Conservation (phyloP, 2,329 filamentous ascomycete species). For the Colletotrichum musicola region DNA sequence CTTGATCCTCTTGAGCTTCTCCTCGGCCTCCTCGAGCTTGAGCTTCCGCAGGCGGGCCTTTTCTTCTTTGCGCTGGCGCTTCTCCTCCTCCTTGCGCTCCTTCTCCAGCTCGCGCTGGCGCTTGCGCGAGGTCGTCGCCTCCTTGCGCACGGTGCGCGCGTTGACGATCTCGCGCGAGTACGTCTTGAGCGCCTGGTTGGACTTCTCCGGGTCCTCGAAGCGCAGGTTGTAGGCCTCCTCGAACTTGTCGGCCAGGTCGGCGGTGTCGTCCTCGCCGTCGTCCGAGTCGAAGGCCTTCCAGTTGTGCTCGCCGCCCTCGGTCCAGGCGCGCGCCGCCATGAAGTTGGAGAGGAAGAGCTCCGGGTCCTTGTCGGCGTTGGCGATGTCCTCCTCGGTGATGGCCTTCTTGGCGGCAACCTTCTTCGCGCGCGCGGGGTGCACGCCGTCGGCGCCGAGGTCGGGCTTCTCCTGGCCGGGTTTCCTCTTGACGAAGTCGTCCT, state of each 20-base stretch:
- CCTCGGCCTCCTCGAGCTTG: constrained; percentile 90
- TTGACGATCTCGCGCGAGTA: constrained; percentile 90
- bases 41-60: constrained; percentile 86
- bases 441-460: constrained; percentile 52
- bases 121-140: constrained; percentile 82
- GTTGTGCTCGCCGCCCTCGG: constrained; percentile 71
- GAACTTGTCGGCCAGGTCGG: constrained; percentile 79
- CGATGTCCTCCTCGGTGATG: constrained; percentile 73
- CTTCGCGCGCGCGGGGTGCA: constrained; percentile 68
- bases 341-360: constrained; percentile 96
- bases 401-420: constrained; percentile 53
- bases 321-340: constrained; percentile 91
- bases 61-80: constrained; percentile 81
- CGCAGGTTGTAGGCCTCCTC: constrained; percentile 96
- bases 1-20: constrained; percentile 89
- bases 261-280: constrained; percentile 79
- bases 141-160: constrained; percentile 85
- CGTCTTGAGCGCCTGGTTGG: constrained; percentile 88
- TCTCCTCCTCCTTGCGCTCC: constrained; percentile 82
- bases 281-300: constrained; percentile 93
- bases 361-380: constrained; percentile 86
- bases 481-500: constrained; percentile 78
- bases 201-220: constrained; percentile 90
- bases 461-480: constrained; percentile 67
- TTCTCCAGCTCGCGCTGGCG: constrained; percentile 83